Evolutionary conservation across 2,329 filamentous ascomycete species (phyloP).

Genomic region (Alternaria gaisen): DNA sequence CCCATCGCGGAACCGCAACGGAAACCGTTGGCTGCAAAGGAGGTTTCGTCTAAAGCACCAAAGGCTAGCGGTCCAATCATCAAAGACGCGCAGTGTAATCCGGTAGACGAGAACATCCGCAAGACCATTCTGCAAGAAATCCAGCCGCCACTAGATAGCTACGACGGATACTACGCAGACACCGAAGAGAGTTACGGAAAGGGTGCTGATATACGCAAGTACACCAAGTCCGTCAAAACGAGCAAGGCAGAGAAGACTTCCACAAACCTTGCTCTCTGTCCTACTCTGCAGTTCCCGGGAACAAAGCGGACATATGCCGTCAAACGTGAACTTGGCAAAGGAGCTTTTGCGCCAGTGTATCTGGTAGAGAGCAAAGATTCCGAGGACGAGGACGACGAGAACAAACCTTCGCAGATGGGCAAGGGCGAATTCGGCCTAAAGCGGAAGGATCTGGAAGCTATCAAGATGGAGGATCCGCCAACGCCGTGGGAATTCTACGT

Average conservation of each 20-base stretch:
- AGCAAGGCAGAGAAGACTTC: slow-evolving; percentile 69
- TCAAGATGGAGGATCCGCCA: slow-evolving; percentile 94
- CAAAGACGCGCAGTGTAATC: slow-evolving; percentile 85
- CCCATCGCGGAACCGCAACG: slow-evolving; percentile 22
- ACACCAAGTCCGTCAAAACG: slow-evolving; percentile 73
- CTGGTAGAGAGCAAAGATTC: slow-evolving; percentile 78
- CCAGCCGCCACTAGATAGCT: slow-evolving; percentile 76
- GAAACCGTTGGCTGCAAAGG: slow-evolving; percentile 34
- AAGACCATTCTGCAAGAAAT: slow-evolving; percentile 77
- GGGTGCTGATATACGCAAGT: slow-evolving; percentile 81
- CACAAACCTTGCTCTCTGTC: slow-evolving; percentile 65
- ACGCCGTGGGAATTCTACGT: slow-evolving; percentile 97
- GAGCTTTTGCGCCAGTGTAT: slow-evolving; percentile 95
- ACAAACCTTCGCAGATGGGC: slow-evolving; percentile 64
- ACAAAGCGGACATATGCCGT: slow-evolving; percentile 75
- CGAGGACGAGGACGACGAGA: slow-evolving; percentile 54
- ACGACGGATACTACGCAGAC: slow-evolving; percentile 82
- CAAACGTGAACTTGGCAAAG: slow-evolving; percentile 86
- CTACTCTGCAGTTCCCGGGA: slow-evolving; percentile 73
- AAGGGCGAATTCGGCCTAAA: slow-evolving; percentile 67
- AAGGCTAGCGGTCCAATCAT: slow-evolving; percentile 75
- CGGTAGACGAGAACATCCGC: slow-evolving; percentile 79
- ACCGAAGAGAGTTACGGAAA: slow-evolving; percentile 70
- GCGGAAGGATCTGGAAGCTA: slow-evolving; percentile 75
- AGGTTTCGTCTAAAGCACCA: slow-evolving; percentile 50